A percentile compares a stretch with the other conserved stretches of the same genome.
Evolutionary conservation across 257 asterid genomes (phyloP).

Genomic region (Primulina tabacum): DNA sequence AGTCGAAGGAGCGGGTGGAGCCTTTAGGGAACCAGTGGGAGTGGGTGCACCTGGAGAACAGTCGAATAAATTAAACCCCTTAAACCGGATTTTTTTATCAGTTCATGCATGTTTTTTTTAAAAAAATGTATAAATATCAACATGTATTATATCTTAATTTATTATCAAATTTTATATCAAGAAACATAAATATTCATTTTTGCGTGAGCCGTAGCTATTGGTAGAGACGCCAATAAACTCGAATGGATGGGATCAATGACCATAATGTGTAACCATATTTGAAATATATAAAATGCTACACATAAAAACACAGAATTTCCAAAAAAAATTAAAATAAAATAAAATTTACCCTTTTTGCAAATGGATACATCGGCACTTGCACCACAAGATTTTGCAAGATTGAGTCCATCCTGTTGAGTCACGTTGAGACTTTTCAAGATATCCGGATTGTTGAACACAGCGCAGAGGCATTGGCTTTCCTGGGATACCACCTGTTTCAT

Average conservation of each 20-base stretch:
- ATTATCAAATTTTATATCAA: no score
- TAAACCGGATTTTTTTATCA: no score
- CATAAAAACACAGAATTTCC: no score
- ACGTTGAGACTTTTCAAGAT: slow-evolving; percentile 33
- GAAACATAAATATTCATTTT: background rate
- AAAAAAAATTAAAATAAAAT: no score
- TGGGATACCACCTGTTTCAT: slow-evolving; percentile 26
- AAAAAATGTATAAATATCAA: no score
- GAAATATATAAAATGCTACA: background rate
- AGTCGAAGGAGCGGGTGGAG: slow-evolving; percentile 18
- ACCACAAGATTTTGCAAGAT: slow-evolving; percentile 42
- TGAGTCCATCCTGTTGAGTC: slow-evolving; percentile 34
- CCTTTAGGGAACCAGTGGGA: background rate
- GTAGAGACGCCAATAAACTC: background rate
- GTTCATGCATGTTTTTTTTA: no score
- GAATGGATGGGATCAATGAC: background rate
- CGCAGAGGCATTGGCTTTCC: slow-evolving; percentile 39
- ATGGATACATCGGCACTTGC: slow-evolving; percentile 35
- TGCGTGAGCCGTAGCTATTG: no score
- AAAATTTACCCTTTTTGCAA: slow-evolving; percentile 27
- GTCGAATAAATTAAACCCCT: background rate
- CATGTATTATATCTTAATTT: no score
- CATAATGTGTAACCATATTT: background rate
- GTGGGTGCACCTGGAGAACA: background rate
- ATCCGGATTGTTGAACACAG: slow-evolving; percentile 29